Evolutionary conservation across 1,139 yeast species (phyloP).

Genomic region (Yamadazyma buinensis): DNA sequence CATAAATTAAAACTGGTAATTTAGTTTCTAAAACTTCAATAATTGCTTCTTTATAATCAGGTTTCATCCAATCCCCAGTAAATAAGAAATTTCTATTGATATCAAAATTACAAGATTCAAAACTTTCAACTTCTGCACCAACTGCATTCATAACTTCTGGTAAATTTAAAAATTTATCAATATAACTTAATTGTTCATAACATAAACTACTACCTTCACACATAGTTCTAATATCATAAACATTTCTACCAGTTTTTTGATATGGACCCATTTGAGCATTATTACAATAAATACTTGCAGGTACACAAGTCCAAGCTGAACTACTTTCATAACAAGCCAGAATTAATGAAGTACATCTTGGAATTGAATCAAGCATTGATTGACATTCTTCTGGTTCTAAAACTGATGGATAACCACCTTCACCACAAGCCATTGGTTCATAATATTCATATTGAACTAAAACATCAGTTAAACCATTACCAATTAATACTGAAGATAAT

Average conservation of each 20-base stretch:
- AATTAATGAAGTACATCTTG: conserved; percentile 78
- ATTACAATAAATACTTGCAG: conserved; percentile 89
- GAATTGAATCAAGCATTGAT: conserved; percentile 66
- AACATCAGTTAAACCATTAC: conserved; percentile 95
- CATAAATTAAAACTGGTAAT: conserved; percentile 71
- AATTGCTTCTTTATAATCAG: conserved; percentile 63
- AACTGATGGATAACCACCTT: conserved; percentile 84
- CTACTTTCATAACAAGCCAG: conserved; percentile 75
- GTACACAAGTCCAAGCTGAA: conserved; percentile 88
- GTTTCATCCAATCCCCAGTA: conserved; percentile 92
- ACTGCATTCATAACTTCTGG: conserved; percentile 60
- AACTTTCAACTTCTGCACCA: conserved; percentile 87
- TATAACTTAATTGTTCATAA: conserved; percentile 41
- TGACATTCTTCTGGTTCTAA: conserved; percentile 77
- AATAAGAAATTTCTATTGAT: conserved; percentile 78
- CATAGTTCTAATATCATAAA: conserved; percentile 84
- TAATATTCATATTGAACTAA: conserved; percentile 83
- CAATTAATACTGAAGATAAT: conserved; percentile 84
- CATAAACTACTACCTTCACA: conserved; percentile 81
- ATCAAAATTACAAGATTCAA: conserved; percentile 82
- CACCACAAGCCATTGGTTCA: conserved; percentile 97
- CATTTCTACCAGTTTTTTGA: conserved; percentile 86
- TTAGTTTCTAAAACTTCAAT: conserved; percentile 52
- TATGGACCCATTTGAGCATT: conserved; percentile 84
- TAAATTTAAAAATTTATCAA: conserved; percentile 33